These are phyloP conservation scores for Conoideocrella luteorostrata DNA, from an alignment of 2,329 filamentous ascomycete species.

Conservation along the genomic window DNA sequence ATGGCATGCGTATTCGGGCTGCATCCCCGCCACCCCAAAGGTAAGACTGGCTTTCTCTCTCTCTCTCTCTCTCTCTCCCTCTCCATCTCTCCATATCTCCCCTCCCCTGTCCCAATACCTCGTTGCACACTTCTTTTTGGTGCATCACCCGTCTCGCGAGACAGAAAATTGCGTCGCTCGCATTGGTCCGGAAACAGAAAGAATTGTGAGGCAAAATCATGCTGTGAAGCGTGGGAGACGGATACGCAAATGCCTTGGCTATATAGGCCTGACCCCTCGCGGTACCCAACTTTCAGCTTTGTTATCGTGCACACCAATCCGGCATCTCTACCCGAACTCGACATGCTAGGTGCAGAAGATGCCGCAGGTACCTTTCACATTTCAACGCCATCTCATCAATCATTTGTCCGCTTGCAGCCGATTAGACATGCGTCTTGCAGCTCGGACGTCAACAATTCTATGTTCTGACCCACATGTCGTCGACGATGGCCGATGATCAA, in stretches of 20 bases:
- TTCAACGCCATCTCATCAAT: no score
- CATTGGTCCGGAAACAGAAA: no score
- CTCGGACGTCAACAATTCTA: background rate
- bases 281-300: background rate
- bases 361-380: no score
- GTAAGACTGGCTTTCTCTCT: constrained; percentile 1
- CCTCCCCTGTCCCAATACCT: no score
- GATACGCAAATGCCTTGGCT: background rate
- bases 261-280: no score
- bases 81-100: background rate
- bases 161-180: no score
- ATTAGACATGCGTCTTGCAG: background rate
- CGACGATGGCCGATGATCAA: background rate
- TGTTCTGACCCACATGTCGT: background rate
- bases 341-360: constrained; percentile 1
- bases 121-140: no score
- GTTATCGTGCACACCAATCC: constrained; percentile 7
- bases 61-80: background rate
- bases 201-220: no score
- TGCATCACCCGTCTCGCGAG: no score
- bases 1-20: constrained; percentile 1
- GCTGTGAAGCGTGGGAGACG: no score
- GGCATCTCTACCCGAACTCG: constrained; percentile 3
- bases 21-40: constrained; percentile 9
- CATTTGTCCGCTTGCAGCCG: background rate